Base-by-base conservation (phyloP, 2,329 filamentous ascomycete species). In the Rhynchosporium agropyri region DNA sequence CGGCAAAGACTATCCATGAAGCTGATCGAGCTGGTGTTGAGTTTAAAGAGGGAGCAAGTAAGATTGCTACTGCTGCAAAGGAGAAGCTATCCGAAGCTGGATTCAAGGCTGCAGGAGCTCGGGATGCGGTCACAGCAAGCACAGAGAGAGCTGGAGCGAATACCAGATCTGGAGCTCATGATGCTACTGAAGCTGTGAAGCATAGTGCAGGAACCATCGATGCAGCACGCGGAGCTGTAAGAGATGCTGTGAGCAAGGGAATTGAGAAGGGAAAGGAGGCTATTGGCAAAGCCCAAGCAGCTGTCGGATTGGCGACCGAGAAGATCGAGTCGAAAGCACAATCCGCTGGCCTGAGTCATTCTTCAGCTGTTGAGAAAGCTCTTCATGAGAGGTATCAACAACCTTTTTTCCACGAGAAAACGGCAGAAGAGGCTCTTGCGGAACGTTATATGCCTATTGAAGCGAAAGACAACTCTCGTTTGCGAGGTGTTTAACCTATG, bases 371-470 rank as follows among this genome's bases (percentile, higher is more conserved):
- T 15, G 78, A 85, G 70, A 79, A 75, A 73, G 83, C 83, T 9
- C 76, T 87, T 63, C 76, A 79, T 61, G 78, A 85, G 74, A 77
- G 84, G 56, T 87, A 80, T 67, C 76, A 81, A 72, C 79, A 77
- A 67, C 70, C 76, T 4, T 63, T 66, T 48, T 73, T 74, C 6
- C 71, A 79, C 66, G 76, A 79, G 64, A 81, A 81, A 75, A 81
- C 77, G 51, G 80, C 83, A 26, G 78, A 83, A 65, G 80, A 86
- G 71, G 77, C 79, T 48, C 74, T 88, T 58, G 78, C 76, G 55
- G 82, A 86, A 72, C 77, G 84, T 69, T 87, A 87, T 70, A 78
- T 73, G 68, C 80, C 79, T 0, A 73, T 83, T 63, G 77, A 75
- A 40, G 38, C 67, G 63, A 76, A 69, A 49, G 72, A 74, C 10